A percentile compares a stretch with the other conserved stretches of the same genome.
These are phyloP conservation scores for grape (Vitis vinifera) DNA, from an alignment of 164 flowering plant genomes.

Conservation along the genomic window DNA sequence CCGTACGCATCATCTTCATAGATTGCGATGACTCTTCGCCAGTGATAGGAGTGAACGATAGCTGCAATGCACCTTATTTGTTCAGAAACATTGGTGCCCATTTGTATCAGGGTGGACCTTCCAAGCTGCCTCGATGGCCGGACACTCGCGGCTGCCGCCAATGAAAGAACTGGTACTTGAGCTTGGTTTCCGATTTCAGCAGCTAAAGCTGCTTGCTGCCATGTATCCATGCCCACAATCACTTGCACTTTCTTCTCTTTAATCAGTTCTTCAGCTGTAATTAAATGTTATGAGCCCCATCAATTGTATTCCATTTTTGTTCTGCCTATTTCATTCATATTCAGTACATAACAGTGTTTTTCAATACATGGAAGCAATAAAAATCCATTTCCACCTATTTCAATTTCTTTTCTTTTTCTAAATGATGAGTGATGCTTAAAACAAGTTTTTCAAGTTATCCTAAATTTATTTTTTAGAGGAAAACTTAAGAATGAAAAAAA, in stretches of 20 bases:
- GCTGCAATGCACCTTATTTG: slow-evolving; percentile 38
- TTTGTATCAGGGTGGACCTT: slow-evolving; percentile 45
- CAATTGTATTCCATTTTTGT: too few relatives aligned
- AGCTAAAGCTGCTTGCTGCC: slow-evolving; percentile 47
- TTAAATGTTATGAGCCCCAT: not conserved
- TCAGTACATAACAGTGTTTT: too few relatives aligned
- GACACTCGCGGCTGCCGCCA: slow-evolving; percentile 27
- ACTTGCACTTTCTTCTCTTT: slow-evolving; percentile 22
- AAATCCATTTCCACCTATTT: too few relatives aligned
- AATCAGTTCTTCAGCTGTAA: slow-evolving; percentile 32
- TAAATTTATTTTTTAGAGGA: too few relatives aligned
- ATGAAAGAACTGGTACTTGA: slow-evolving; percentile 46
- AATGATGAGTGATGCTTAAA: too few relatives aligned
- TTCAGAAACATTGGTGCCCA: slow-evolving; percentile 21
- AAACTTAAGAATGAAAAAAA: too few relatives aligned
- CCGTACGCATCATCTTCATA: slow-evolving; percentile 45
- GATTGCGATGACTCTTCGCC: slow-evolving; percentile 35
- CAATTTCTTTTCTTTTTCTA: too few relatives aligned
- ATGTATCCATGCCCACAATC: slow-evolving; percentile 36
- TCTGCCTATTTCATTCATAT: too few relatives aligned
- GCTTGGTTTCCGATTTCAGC: slow-evolving; percentile 37
- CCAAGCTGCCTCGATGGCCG: slow-evolving; percentile 19
- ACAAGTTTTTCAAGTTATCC: too few relatives aligned
- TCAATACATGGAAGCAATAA: too few relatives aligned
- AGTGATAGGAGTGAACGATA: slow-evolving; percentile 26